These are phyloP conservation scores for Cercospora nicotianae DNA, from an alignment of 2,329 filamentous ascomycete species.

Conservation along the genomic window DNA sequence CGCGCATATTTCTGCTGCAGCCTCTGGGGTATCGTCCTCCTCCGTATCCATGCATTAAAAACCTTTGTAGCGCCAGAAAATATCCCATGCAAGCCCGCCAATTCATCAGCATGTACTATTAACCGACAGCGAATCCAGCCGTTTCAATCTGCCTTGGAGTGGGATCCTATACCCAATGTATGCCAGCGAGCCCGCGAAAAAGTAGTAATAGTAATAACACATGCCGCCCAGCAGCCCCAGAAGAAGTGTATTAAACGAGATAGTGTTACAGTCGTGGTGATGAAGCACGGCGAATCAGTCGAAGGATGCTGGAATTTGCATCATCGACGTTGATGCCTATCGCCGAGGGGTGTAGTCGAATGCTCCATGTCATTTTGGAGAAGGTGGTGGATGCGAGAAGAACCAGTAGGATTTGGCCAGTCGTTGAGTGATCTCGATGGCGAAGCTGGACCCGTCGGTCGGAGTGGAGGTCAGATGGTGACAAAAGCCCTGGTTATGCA, in stretches of 20 bases:
- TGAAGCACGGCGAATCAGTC: not conserved
- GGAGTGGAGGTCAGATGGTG: not conserved
- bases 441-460: not conserved
- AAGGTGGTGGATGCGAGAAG: not conserved
- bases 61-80: not conserved
- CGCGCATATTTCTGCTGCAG: conserved; percentile 26
- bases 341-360: not conserved
- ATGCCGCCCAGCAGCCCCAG: conserved; percentile 24
- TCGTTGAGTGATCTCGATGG: not conserved
- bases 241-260: conserved; percentile 4
- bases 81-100: conserved; percentile 12
- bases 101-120: conserved; percentile 17
- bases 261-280: conserved; percentile 2
- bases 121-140: conserved; percentile 11
- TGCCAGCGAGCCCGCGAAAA: conserved; percentile 1
- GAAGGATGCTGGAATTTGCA: not conserved
- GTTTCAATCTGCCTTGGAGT: not conserved
- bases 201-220: conserved; percentile 16
- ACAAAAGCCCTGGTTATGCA: not conserved
- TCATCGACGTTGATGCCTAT: not conserved
- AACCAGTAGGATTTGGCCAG: not conserved
- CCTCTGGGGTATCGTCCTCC: conserved; percentile 21
- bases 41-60: conserved; percentile 18
- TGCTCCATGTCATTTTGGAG: not conserved
- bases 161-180: conserved; percentile 7